Evolutionary conservation across 345 rosid species (phyloP), one percentile per base, ranked within the genome.

Genomic region (Abelmoschus esculentus): DNA sequence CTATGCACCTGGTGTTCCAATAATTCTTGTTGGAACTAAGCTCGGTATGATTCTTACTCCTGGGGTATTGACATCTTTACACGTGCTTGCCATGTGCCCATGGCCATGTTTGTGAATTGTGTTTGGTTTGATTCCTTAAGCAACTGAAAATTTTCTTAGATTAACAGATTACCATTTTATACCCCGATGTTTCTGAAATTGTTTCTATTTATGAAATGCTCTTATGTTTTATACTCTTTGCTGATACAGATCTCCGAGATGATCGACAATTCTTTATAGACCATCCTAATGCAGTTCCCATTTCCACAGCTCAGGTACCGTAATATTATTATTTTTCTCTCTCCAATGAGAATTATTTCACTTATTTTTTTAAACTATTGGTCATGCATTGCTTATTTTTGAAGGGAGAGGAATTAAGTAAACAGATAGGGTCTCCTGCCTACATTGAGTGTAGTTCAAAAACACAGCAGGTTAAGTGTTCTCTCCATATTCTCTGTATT

Each of bases 331-430:
- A 12, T 8, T 12, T 40, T 15, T n/a, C n/a, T 49, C 32, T 53
- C 36, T 49, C 22, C 56, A 49, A 49, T 49, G 54, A 49, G 54
- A 49, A 18, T 65, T 14, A 8, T 38, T 18, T 7, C 34, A 12
- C 17, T 12, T 55, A 42, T 55, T 67, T 52, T 67, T 60, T 26
- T 26, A 14, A 56, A 14, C 5, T 52, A 40, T 14, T 61, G 62
- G 26, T 73, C 17, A 18, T 52, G 17, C 34, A 68, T 67, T 72
- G 12, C 22, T 53, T 67, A 31, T 58, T 40, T 73, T 53, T 70
- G 31, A 73, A 93, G 98, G 98, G 98, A 66, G 98, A 93, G 88
- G 97, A 93, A 67, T 83, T 93, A 75, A 89, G 76, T 87, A 93
- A 89, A 80, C 82, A 83, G 78, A 93, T 93, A 69, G 89, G 89